Base-by-base conservation (phyloP, 2,329 filamentous ascomycete genomes). In the Cercospora canescens region DNA sequence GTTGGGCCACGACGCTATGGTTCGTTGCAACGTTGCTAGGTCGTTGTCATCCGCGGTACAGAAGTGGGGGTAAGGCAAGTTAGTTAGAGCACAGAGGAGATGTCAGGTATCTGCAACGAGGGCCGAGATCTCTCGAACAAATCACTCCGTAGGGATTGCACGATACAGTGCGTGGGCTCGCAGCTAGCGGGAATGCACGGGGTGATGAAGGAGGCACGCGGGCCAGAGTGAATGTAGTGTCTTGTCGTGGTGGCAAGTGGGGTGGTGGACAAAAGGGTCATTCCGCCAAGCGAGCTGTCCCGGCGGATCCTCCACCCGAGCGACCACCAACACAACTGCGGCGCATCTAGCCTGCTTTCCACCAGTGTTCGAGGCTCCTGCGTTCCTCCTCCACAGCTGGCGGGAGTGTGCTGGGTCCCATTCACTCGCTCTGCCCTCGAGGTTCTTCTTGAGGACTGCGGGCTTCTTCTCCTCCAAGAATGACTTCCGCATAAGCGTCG, bases 401-500 rank as follows among this genome's bases (percentile, higher is more conserved):
- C 52, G 18, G 52, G 32, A 32, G 30, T 35, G 7, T 56, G 52
- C 52, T 21, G n/a, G 26, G 8, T 32, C n/a, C 28, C 52, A 56
- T 56, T 35, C 16, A 34, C 52, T 56, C 32, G 52, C n/a, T 56
- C 5, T 24, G 52, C 52, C n/a, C 52, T 35, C 52, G 28, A 32
- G 16, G 8, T 55, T 55, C 52, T 34, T 55, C 52, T 30, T 14
- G 28, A 32, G 16, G 28, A 21, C 52, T 34, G 12, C 30, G 41
- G 45, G 26, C 39, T 48, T 14, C 41, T 48, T 18, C 26, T 16
- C n/a, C 37, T 39, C 21, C 24, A 39, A 55, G 26, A 26, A 61
- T 54, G 48, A 57, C 55, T 37, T 59, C 41, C 50, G 56, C 50
- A 63, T 57, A 28, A 54, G 35, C 41, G 60, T 60, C 60, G 60